These are phyloP conservation scores for Hanseniaspora meyeri DNA, from an alignment of 805 yeast genomes.

Conservation along the genomic window DNA sequence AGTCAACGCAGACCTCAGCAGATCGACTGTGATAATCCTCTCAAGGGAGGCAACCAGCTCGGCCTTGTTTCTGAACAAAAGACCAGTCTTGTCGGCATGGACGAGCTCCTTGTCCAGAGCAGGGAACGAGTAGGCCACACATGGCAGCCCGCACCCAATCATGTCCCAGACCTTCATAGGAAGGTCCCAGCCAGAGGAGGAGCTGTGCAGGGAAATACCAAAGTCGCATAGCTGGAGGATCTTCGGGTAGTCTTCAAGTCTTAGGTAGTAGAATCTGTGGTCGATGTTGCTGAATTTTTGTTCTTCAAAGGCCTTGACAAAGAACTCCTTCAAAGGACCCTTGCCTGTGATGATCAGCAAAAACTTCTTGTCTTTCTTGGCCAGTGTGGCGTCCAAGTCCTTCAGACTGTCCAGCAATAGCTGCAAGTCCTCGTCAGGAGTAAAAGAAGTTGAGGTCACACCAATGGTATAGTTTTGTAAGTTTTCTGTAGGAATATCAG, in stretches of 20 bases:
- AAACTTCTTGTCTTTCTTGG: slow-evolving; percentile 29
- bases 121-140: slow-evolving; percentile 60
- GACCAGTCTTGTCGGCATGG: slow-evolving; percentile 55
- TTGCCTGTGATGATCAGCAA: slow-evolving; percentile 87
- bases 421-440: slow-evolving; percentile 85
- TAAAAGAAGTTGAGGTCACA: slow-evolving; percentile 82
- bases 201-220: slow-evolving; percentile 80
- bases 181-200: slow-evolving; percentile 84
- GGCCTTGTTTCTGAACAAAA: slow-evolving; percentile 19
- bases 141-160: slow-evolving; percentile 94
- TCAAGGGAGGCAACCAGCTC: background rate
- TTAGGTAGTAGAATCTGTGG: slow-evolving; percentile 62
- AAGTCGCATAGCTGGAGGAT: slow-evolving; percentile 67
- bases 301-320: slow-evolving; percentile 35
- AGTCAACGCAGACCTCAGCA: background rate
- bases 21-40: background rate
- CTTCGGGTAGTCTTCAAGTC: slow-evolving; percentile 65
- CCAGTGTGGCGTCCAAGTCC: slow-evolving; percentile 25
- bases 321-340: slow-evolving; percentile 64
- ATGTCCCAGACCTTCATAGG: slow-evolving; percentile 96
- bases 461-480: slow-evolving; percentile 42
- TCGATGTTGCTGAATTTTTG: slow-evolving; percentile 38
- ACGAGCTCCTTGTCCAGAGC: slow-evolving; percentile 66
- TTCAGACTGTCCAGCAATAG: slow-evolving; percentile 54
- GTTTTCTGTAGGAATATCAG: slow-evolving; percentile 4